Conservation (phyloP, 73 alveolate genomes). For the Tetrahymena borealis region DNA sequence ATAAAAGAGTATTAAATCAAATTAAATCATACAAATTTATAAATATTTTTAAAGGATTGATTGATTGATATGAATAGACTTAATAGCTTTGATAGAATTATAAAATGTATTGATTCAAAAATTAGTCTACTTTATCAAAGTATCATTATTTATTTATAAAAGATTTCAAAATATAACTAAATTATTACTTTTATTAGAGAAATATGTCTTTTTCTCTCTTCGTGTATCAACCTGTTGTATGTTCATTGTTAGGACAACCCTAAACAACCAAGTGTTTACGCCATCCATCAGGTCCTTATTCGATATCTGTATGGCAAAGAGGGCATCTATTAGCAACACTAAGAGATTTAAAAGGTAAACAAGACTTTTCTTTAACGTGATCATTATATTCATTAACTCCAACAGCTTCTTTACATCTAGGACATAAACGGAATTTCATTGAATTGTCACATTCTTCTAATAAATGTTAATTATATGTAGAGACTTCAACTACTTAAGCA, state of each 20-base stretch:
- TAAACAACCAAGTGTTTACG: slow-evolving; percentile 75
- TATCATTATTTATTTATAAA: too few relatives aligned
- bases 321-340: slow-evolving; percentile 89
- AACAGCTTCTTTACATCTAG: slow-evolving; percentile 93
- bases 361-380: slow-evolving; percentile 59
- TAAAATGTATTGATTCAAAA: too few relatives aligned
- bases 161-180: too few relatives aligned
- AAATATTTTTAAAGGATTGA: too few relatives aligned
- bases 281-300: slow-evolving; percentile 87
- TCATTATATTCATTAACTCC: slow-evolving; percentile 70
- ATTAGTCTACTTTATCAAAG: too few relatives aligned
- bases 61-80: too few relatives aligned
- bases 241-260: slow-evolving; percentile 84
- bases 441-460: slow-evolving; percentile 80
- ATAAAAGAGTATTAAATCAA: too few relatives aligned
- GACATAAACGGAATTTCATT: slow-evolving; percentile 72
- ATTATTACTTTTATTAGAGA: too few relatives aligned
- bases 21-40: too few relatives aligned
- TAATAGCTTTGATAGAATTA: too few relatives aligned
- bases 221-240: slow-evolving; percentile 32
- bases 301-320: slow-evolving; percentile 89
- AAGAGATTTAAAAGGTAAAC: slow-evolving; percentile 8
- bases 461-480: slow-evolving; percentile 70
- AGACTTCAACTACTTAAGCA: slow-evolving; percentile 79
- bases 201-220: too few relatives aligned